Evolutionary conservation across 1,284 basidiomycete species (phyloP).

Genomic region (Boletellus deceptivus): DNA sequence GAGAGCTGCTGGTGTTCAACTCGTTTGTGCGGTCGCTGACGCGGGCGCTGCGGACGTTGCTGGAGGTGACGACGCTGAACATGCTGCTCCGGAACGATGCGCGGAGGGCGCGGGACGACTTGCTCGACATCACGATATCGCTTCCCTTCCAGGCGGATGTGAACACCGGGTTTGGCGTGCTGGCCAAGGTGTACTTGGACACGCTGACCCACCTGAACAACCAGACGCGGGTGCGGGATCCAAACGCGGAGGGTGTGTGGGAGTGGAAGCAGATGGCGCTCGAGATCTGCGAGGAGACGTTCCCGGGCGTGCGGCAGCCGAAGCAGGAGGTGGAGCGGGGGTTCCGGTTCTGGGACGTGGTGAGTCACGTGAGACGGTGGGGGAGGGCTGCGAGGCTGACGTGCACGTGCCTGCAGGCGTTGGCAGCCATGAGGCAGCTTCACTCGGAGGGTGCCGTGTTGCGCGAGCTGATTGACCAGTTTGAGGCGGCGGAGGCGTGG

Average conservation of each 20-base stretch:
- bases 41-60: constrained; percentile 83
- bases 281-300: constrained; percentile 91
- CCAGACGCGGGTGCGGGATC: constrained; percentile 69
- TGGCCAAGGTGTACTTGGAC: constrained; percentile 95
- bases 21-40: constrained; percentile 91
- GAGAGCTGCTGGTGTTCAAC: constrained; percentile 97
- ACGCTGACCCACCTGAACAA: constrained; percentile 87
- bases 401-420: constrained; percentile 52
- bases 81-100: constrained; percentile 90
- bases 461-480: constrained; percentile 86
- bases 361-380: constrained; percentile 45
- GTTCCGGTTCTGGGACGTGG: constrained; percentile 98
- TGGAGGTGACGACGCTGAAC: constrained; percentile 91
- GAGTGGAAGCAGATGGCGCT: constrained; percentile 87
- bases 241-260: constrained; percentile 72
- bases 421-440: constrained; percentile 85
- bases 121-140: constrained; percentile 87
- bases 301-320: constrained; percentile 87
- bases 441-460: constrained; percentile 80
- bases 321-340: constrained; percentile 89
- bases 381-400: constrained; percentile 21
- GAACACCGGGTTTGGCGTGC: constrained; percentile 96
- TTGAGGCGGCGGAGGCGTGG: constrained; percentile 94
- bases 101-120: constrained; percentile 82
- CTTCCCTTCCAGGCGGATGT: constrained; percentile 94